Evolutionary conservation across 2,329 filamentous ascomycete genomes (phyloP).

Genomic region (Aspergillus sp.): DNA sequence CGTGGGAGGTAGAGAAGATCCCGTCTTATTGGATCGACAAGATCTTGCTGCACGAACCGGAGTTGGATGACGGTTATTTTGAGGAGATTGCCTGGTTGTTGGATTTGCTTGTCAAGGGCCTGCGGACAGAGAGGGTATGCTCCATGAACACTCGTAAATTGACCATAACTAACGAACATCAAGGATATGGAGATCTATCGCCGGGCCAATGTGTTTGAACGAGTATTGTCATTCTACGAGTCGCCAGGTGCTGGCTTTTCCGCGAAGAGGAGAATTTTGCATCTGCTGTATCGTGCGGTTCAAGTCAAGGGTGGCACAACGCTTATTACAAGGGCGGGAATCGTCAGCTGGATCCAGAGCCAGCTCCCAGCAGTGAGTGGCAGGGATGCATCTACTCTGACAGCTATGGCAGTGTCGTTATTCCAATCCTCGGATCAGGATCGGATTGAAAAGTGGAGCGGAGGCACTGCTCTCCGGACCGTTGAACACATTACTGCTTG

Average conservation of each 20-base stretch:
- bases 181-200: slow-evolving; percentile 52
- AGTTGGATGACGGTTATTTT: slow-evolving; percentile 70
- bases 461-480: slow-evolving; percentile 42
- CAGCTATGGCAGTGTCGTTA: slow-evolving; percentile 59
- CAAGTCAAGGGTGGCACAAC: slow-evolving; percentile 73
- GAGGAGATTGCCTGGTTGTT: slow-evolving; percentile 74
- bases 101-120: slow-evolving; percentile 67
- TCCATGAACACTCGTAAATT: not conserved
- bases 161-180: slow-evolving; percentile 13
- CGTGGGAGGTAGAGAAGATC: slow-evolving; percentile 64
- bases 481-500: slow-evolving; percentile 24
- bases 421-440: slow-evolving; percentile 66
- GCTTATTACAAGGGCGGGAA: slow-evolving; percentile 73
- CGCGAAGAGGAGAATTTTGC: slow-evolving; percentile 62
- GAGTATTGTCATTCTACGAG: slow-evolving; percentile 67
- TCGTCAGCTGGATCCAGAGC: slow-evolving; percentile 72
- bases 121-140: slow-evolving; percentile 54
- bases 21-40: slow-evolving; percentile 64
- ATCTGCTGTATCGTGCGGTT: slow-evolving; percentile 64
- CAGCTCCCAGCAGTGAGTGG: slow-evolving; percentile 54
- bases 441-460: slow-evolving; percentile 68
- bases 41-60: slow-evolving; percentile 71
- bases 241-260: slow-evolving; percentile 63
- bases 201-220: slow-evolving; percentile 68
- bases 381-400: slow-evolving; percentile 40